Conservation (phyloP, 306 rosid species). For the Rosa persica region DNA sequence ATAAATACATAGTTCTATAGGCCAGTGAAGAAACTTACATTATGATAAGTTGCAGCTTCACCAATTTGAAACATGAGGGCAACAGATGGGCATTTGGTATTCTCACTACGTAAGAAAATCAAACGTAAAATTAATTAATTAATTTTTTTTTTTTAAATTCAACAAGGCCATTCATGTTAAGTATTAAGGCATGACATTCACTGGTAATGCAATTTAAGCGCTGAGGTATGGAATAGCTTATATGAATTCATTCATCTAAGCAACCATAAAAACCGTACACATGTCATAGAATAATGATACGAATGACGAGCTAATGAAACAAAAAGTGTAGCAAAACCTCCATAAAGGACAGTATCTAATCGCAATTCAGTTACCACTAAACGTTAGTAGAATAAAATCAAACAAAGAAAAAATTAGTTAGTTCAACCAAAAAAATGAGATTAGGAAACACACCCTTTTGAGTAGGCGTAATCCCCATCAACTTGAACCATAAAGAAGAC, state of each 20-base stretch:
- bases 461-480: conserved; percentile 67
- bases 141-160: too few relatives aligned
- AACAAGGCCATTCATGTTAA: too few relatives aligned
- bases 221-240: neutral
- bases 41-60: conserved; percentile 70
- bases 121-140: neutral
- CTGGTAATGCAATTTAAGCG: neutral
- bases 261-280: too few relatives aligned
- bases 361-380: conserved; percentile 6
- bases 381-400: neutral
- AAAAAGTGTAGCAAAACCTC: neutral
- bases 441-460: conserved; percentile 61
- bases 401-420: too few relatives aligned
- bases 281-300: conserved; percentile 16
- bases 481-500: conserved; percentile 79
- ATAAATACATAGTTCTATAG: neutral
- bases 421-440: too few relatives aligned
- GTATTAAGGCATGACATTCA: too few relatives aligned
- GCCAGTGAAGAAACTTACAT: conserved; percentile 44
- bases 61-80: conserved; percentile 96
- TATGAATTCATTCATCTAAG: too few relatives aligned
- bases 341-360: neutral
- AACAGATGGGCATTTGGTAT: conserved; percentile 80
- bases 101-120: conserved; percentile 46
- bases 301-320: neutral